Conservation (phyloP, 2,329 filamentous ascomycete genomes). For the Cladosporium colombiae region DNA sequence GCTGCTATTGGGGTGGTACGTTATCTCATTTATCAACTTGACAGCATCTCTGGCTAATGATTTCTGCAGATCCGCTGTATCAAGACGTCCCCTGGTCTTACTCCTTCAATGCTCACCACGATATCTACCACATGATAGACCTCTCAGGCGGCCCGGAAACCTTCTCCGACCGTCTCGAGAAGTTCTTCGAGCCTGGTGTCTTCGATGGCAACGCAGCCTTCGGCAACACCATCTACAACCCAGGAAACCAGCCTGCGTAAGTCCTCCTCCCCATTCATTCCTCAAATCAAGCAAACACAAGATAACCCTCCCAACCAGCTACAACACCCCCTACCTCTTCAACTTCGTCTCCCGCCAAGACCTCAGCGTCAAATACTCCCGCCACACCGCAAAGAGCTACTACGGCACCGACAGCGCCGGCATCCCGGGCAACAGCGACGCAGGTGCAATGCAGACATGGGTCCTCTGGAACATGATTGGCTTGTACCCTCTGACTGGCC, state of each 20-base stretch:
- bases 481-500: constrained; percentile 67
- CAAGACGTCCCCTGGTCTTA: constrained; percentile 44
- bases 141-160: constrained; percentile 56
- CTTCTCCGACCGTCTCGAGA: constrained; percentile 62
- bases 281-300: no score
- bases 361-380: constrained; percentile 59
- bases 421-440: constrained; percentile 70
- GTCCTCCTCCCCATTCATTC: not conserved
- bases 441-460: constrained; percentile 73
- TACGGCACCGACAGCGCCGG: constrained; percentile 59
- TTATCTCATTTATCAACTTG: constrained; percentile 35
- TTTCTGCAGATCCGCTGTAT: constrained; percentile 21
- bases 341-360: constrained; percentile 66
- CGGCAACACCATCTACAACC: constrained; percentile 50
- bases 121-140: constrained; percentile 57
- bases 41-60: not conserved
- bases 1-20: constrained; percentile 66
- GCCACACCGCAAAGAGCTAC: constrained; percentile 60
- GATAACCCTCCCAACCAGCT: constrained; percentile 36
- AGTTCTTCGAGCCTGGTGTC: constrained; percentile 57
- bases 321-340: constrained; percentile 69
- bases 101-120: constrained; percentile 69
- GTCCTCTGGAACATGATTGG: constrained; percentile 69
- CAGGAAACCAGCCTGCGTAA: constrained; percentile 63
- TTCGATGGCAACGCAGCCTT: constrained; percentile 40